Percentiles rank a stretch among this genome's conserved stretches.
Evolutionary conservation across 768 basidiomycete species (phyloP).

Genomic region (Agrocybe chaxingu): DNA sequence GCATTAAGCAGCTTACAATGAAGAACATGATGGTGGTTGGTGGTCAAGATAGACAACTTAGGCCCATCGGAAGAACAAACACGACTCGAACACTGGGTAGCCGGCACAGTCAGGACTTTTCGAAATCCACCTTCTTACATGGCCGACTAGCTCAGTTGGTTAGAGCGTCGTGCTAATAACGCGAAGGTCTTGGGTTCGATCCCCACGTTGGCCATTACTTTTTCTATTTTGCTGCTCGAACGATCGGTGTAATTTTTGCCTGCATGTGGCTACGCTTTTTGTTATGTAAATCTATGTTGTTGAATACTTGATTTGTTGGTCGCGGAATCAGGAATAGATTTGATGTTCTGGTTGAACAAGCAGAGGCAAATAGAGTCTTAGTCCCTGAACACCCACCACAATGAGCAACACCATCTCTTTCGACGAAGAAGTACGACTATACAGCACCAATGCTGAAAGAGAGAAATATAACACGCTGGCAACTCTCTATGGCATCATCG

Average conservation of each 20-base stretch:
- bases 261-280: neutral
- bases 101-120: neutral
- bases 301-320: too few relatives aligned
- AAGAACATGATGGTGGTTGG: slow-evolving; percentile 53
- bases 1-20: slow-evolving; percentile 47
- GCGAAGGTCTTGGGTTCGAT: slow-evolving; percentile 82
- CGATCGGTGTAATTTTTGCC: neutral
- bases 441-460: slow-evolving; percentile 83
- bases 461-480: slow-evolving; percentile 86
- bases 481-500: slow-evolving; percentile 89
- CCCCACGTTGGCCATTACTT: slow-evolving; percentile 65
- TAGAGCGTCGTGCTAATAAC: slow-evolving; percentile 90
- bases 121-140: neutral
- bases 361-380: neutral
- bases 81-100: too few relatives aligned
- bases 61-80: too few relatives aligned
- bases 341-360: too few relatives aligned
- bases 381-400: neutral
- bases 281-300: neutral
- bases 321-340: too few relatives aligned
- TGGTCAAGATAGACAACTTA: too few relatives aligned
- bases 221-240: neutral
- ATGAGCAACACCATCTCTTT: slow-evolving; percentile 32
- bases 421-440: slow-evolving; percentile 91
- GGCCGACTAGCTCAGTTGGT: slow-evolving; percentile 93